phyloP scores from a whole-genome alignment of 257 asterid genomes.

The Scutellaria baicalensis region DNA sequence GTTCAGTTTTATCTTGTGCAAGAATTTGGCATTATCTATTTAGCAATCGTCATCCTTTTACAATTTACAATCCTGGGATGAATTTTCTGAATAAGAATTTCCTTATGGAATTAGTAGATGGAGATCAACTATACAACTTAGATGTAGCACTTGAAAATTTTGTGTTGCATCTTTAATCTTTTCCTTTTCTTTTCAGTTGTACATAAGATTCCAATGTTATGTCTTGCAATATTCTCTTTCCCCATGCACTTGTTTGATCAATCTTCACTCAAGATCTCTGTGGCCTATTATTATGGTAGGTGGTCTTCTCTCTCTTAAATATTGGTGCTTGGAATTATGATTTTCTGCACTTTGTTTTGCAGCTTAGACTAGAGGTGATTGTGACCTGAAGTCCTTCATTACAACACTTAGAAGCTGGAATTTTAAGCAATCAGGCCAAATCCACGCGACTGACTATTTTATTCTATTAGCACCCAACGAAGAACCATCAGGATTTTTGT shows the following conservation, averaged over 20 bases:
- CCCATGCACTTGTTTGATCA: too few relatives aligned
- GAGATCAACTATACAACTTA: background rate
- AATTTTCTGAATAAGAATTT: background rate
- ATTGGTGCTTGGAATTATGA: background rate
- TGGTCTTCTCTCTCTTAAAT: background rate
- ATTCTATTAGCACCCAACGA: constrained; percentile 1
- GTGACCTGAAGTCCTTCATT: constrained; percentile 7
- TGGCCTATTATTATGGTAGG: background rate
- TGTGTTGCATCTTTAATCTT: background rate
- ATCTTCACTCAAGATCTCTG: background rate
- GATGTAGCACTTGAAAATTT: background rate
- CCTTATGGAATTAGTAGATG: background rate
- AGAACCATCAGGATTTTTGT: constrained; percentile 3
- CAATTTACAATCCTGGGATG: background rate
- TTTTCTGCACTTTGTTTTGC: constrained; percentile 12
- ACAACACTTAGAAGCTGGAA: constrained; percentile 5
- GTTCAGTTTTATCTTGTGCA: background rate
- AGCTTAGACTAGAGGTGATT: constrained; percentile 13
- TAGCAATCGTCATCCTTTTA: background rate
- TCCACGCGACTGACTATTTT: background rate
- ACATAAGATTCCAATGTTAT: background rate
- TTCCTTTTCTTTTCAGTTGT: background rate
- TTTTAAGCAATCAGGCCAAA: constrained; percentile 9
- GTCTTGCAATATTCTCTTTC: background rate
- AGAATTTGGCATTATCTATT: background rate